A percentile compares a stretch with the other conserved stretches of the same genome.
Evolutionary conservation across 192 early-diverging fungal species (phyloP).

Genomic region (Pecoramyces ruminantium): DNA sequence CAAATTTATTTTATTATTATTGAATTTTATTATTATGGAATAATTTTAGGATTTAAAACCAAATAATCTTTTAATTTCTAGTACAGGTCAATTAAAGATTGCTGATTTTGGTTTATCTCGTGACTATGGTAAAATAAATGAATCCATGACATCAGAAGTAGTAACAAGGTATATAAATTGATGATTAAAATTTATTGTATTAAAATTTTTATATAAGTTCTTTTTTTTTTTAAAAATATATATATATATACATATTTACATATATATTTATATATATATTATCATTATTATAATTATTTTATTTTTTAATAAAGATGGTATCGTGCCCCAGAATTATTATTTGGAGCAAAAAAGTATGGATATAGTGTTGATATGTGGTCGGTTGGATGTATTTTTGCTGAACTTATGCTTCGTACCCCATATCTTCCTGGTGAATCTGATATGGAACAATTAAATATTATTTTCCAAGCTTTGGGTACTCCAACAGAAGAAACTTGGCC

Average conservation of each 20-base stretch:
- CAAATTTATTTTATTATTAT: too few relatives aligned
- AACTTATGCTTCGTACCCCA: conserved; percentile 78
- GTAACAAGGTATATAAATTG: conserved; percentile 48
- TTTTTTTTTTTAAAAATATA: too few relatives aligned
- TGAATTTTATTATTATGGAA: background rate
- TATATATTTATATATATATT: background rate
- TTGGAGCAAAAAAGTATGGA: conserved; percentile 76
- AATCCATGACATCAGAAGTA: conserved; percentile 72
- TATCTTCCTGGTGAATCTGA: conserved; percentile 74
- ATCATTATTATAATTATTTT: background rate
- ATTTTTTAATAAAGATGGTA: conserved; percentile 95
- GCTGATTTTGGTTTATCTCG: conserved; percentile 98
- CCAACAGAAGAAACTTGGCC: conserved; percentile 72
- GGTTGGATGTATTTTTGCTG: conserved; percentile 95
- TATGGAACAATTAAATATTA: conserved; percentile 55
- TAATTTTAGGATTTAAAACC: conserved; percentile 64
- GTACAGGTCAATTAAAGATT: conserved; percentile 82
- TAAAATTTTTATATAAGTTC: too few relatives aligned
- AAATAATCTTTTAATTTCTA: conserved; percentile 64
- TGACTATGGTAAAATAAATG: conserved; percentile 68
- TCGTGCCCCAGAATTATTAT: conserved; percentile 81
- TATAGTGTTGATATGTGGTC: conserved; percentile 92
- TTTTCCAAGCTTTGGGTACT: conserved; percentile 65
- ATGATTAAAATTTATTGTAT: too few relatives aligned
- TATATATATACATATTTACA: background rate